Percentiles rank a stretch among this genome's conserved stretches.
Evolutionary conservation across 345 rosid species (phyloP).

Genomic region (Eutrema heterophyllum): DNA sequence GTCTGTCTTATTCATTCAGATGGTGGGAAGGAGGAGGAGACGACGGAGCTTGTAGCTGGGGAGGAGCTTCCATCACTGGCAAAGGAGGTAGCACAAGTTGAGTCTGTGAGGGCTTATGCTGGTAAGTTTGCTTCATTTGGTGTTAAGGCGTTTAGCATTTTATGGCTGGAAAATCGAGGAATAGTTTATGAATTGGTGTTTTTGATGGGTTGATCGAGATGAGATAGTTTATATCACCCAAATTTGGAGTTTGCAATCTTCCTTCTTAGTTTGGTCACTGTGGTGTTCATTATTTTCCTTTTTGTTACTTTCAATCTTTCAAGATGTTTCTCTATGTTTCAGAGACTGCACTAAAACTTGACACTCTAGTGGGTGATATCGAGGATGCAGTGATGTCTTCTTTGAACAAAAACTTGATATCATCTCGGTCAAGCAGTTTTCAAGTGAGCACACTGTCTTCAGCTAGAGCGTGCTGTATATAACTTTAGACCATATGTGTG

Average conservation of each 20-base stretch:
- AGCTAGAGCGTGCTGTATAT: background rate
- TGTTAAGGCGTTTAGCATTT: background rate
- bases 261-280: background rate
- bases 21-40: slow-evolving; percentile 36
- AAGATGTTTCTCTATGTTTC: slow-evolving; percentile 33
- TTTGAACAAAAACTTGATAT: slow-evolving; percentile 51
- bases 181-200: background rate
- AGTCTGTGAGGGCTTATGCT: slow-evolving; percentile 74
- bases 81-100: slow-evolving; percentile 87
- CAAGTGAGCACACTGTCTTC: slow-evolving; percentile 49
- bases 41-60: slow-evolving; percentile 43
- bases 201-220: background rate
- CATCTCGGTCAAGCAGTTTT: slow-evolving; percentile 41
- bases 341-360: slow-evolving; percentile 88
- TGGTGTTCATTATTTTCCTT: background rate
- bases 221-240: background rate
- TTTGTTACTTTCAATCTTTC: background rate
- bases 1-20: slow-evolving; percentile 15
- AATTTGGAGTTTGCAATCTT: background rate
- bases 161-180: no score
- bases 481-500: background rate
- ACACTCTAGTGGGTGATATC: slow-evolving; percentile 74
- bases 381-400: slow-evolving; percentile 86
- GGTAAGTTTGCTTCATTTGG: slow-evolving; percentile 40
- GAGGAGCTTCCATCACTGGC: slow-evolving; percentile 79